A percentile compares a stretch with the other conserved stretches of the same genome.
Evolutionary conservation across 1,284 basidiomycete genomes (phyloP).

Genomic region (Kwoniella shivajii): DNA sequence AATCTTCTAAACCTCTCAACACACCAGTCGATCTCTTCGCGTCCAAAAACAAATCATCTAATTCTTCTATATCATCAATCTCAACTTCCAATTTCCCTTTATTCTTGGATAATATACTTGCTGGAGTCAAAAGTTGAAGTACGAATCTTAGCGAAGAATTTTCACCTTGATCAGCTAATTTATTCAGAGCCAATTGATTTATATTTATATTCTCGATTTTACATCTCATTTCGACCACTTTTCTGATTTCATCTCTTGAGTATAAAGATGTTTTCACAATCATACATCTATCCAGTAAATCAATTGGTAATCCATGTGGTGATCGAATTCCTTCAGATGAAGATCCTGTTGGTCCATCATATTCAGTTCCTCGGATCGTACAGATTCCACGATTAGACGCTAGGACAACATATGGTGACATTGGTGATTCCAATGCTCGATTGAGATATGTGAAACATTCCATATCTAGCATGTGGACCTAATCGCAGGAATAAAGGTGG

Average conservation of each 20-base stretch:
- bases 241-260: conserved; percentile 78
- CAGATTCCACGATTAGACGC: conserved; percentile 94
- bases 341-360: conserved; percentile 50
- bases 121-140: conserved; percentile 87
- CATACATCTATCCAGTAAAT: conserved; percentile 93
- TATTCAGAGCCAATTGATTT: conserved; percentile 74
- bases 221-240: conserved; percentile 82
- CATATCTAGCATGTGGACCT: conserved; percentile 99
- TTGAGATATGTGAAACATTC: conserved; percentile 99
- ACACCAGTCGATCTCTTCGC: conserved; percentile 63
- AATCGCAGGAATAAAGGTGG: conserved; percentile 7
- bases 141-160: conserved; percentile 87
- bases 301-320: conserved; percentile 92
- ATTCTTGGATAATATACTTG: conserved; percentile 80
- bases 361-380: conserved; percentile 83
- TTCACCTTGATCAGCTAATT: conserved; percentile 79
- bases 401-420: conserved; percentile 95
- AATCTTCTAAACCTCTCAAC: conserved; percentile 39
- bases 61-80: conserved; percentile 84
- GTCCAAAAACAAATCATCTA: conserved; percentile 92
- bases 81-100: conserved; percentile 71
- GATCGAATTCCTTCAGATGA: conserved; percentile 74
- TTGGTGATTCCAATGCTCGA: conserved; percentile 89
- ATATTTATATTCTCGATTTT: conserved; percentile 83
- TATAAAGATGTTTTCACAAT: conserved; percentile 93